Percentiles rank a stretch among this genome's conserved stretches.
These are phyloP conservation scores for Beauveria scarabaeidicola DNA, from an alignment of 2,329 filamentous ascomycete species.

Conservation along the genomic window DNA sequence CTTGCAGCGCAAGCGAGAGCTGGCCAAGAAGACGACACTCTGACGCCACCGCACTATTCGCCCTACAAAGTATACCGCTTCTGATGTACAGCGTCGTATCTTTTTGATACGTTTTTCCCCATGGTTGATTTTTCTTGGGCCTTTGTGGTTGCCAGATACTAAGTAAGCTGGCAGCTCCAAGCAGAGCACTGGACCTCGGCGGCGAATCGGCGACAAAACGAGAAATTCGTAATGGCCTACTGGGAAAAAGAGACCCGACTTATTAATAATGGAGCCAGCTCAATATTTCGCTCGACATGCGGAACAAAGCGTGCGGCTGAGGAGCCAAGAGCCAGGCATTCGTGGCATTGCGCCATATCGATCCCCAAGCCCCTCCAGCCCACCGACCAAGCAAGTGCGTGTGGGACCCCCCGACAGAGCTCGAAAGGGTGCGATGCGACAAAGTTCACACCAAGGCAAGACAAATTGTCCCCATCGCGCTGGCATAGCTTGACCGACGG, in stretches of 20 bases:
- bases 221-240: constrained; percentile 4
- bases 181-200: neutral
- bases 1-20: neutral
- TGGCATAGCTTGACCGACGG: neutral
- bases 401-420: neutral
- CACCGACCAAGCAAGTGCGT: neutral
- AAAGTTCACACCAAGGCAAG: neutral
- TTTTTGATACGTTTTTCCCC: too few species aligned
- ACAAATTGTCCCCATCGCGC: neutral
- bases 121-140: too few species aligned
- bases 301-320: constrained; percentile 7
- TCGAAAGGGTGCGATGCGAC: neutral
- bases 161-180: too few species aligned
- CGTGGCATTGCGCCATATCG: constrained; percentile 9
- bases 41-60: neutral
- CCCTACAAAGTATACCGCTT: neutral
- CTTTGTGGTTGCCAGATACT: too few species aligned
- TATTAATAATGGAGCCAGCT: neutral
- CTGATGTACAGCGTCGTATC: neutral
- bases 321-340: constrained; percentile 6
- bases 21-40: neutral
- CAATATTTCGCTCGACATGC: constrained; percentile 1
- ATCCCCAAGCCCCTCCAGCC: constrained; percentile 5
- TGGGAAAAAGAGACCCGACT: neutral
- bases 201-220: constrained; percentile 2